Conservation (phyloP, 352 stramenopile genomes). For the Phytophthora aleatoria region DNA sequence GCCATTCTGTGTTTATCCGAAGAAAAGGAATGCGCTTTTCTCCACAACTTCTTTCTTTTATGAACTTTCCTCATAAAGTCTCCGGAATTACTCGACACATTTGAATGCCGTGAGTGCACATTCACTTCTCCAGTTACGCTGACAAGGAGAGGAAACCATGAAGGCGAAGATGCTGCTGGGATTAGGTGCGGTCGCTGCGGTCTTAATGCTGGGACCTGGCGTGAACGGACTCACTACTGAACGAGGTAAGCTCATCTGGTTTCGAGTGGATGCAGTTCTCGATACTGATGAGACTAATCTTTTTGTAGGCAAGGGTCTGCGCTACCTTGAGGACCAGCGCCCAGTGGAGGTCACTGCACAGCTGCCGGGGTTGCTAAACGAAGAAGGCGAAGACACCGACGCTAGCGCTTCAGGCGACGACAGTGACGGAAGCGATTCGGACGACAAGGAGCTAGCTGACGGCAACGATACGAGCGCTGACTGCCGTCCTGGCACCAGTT, state of each 20-base stretch:
- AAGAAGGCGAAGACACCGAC: not conserved
- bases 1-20: not conserved
- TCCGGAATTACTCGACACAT: not conserved
- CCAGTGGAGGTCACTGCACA: not conserved
- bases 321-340: not conserved
- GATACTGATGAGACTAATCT: not conserved
- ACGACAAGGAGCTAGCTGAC: not conserved
- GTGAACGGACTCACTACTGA: not conserved
- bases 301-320: not conserved
- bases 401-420: not conserved
- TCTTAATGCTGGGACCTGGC: not conserved
- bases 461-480: not conserved
- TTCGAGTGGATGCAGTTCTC: not conserved
- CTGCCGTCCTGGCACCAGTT: slow-evolving; percentile 5
- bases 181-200: not conserved
- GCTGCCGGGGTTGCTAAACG: not conserved
- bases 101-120: not conserved
- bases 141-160: not conserved
- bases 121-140: not conserved
- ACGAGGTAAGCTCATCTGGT: not conserved
- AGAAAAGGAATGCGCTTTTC: slow-evolving; percentile 9
- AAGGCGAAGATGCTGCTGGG: not conserved
- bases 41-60: not conserved
- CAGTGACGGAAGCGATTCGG: not conserved
- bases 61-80: slow-evolving; percentile 5